Conservation (phyloP, 768 basidiomycete genomes). For the Amanita brunnescens region DNA sequence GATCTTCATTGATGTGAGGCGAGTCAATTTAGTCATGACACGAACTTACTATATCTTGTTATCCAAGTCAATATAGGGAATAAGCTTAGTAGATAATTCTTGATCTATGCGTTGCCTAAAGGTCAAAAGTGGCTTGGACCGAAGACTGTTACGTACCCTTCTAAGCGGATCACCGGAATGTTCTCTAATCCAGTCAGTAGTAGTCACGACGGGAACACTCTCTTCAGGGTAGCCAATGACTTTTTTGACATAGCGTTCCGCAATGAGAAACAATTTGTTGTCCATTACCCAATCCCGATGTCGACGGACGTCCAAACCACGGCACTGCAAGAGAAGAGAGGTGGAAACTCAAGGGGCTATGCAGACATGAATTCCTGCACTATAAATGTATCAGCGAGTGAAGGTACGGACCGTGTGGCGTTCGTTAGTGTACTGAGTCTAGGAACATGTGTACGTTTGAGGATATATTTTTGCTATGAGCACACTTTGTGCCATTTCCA, state of each 20-base stretch:
- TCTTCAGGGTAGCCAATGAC: constrained; percentile 55
- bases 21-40: constrained; percentile 1
- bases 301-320: not conserved
- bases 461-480: constrained; percentile 12
- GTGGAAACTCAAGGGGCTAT: not conserved
- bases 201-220: constrained; percentile 49
- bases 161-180: constrained; percentile 37
- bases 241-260: constrained; percentile 46
- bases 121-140: not conserved
- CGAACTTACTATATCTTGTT: constrained; percentile 67
- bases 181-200: constrained; percentile 40
- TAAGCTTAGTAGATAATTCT: constrained; percentile 57
- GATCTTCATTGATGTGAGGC: constrained; percentile 31
- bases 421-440: not conserved
- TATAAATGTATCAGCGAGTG: not conserved
- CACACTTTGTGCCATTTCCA: constrained; percentile 19
- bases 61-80: constrained; percentile 89
- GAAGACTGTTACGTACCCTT: constrained; percentile 30
- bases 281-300: not conserved
- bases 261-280: constrained; percentile 19
- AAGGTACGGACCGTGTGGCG: too few relatives aligned
- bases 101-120: constrained; percentile 29
- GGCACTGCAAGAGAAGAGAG: not conserved
- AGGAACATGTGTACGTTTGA: not conserved
- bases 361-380: not conserved